Base-by-base conservation (phyloP, 192 early-diverging fungal species). In the Coemansia sp. region DNA sequence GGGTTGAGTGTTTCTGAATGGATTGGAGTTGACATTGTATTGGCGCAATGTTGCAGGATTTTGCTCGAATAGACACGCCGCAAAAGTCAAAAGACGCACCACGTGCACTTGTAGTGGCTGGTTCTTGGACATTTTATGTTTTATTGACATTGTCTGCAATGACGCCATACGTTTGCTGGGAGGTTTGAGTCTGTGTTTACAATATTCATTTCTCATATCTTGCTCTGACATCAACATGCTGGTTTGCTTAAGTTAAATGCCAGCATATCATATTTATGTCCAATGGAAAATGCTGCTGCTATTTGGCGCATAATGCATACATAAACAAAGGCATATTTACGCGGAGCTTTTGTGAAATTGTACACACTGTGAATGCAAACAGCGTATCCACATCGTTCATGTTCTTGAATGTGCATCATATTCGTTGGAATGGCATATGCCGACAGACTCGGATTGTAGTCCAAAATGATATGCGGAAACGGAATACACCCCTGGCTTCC, bases 31-130 rank as follows among this genome's bases (percentile, higher is more conserved):
- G 12, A 15, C 15, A 42, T 17, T 19, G n/a, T 17, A 17, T 48
- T 48, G 6, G 17, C n/a, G 46, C 46, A 20, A 48, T 17, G 46
- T 8, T 48, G 46, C 46, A 48, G 12, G n/a, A 17, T 48, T 20
- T 5, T 48, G 46, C 15, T 48, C 5, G 46, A 4, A 19, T 48
- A 7, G 7, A 17, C n/a, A 19, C n/a, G n/a, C 46, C 6, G 46
- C 46, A 48, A 19, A 48, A 48, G 46, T 48, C 46, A 48, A 48
- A n/a, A 8, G 17, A 48, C 46, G n/a, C 46, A 19, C 46, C 46
- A 19, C 46, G 17, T 48, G 46, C 7, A 1, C n/a, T 48, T 19
- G 17, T 17, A 17, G 46, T 48, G 46, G 46, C 46, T n/a, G 17
- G 12, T 20, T 48, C 19, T 42, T 5, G 46, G 19, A 19, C 46